Evolutionary conservation across 371 early-diverging fungal genomes (phyloP), one percentile per base, ranked within the genome.

Genomic region (Mortierella sp.): DNA sequence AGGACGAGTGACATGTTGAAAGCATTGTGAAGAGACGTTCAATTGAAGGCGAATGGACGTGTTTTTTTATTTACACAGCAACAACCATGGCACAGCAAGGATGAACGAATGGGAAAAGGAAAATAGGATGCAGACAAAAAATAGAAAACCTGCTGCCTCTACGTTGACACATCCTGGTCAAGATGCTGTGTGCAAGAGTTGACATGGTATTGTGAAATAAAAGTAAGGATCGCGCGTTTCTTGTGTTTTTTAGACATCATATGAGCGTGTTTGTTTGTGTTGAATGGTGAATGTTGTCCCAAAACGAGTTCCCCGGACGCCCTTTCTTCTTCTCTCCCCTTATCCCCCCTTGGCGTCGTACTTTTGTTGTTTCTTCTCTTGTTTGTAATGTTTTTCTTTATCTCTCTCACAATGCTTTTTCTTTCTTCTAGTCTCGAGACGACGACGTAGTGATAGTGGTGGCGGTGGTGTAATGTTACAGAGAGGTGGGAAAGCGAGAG

Each of bases 391-490:
- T n/a, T 1, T 38, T 3, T n/a, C n/a, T 57, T 57, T 28, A 13
- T 50, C 50, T 50, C 14, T 9, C 16, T 11, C 50, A 38, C 42
- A 38, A 3, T 38, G 42, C 1, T 57, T 57, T 57, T 54, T 54
- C n/a, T n/a, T n/a, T n/a, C n/a, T 54, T 21, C n/a, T 24, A 55
- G 55, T 55, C n/a, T 34, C 16, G 63, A 34, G 63, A 63, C 63
- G 31, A 60, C 60, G 14, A 48, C 48, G 48, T 48, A 1, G 60
- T 60, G 60, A 19, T 31, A 26, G 58, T 48, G 13, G 60, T 60
- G 60, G 31, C 28, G 28, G 58, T 58, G 58, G 58, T 58, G 63
- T 34, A 31, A 63, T 63, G 63, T 63, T 63, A 63, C 34, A 63
- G 34, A 14, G 31, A 57, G 26, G 28, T 14, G 60, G 31, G 60